A percentile compares a stretch with the other conserved stretches of the same genome.
phyloP scores from a whole-genome alignment of 306 rosid genomes.

The Lupinus albus region DNA sequence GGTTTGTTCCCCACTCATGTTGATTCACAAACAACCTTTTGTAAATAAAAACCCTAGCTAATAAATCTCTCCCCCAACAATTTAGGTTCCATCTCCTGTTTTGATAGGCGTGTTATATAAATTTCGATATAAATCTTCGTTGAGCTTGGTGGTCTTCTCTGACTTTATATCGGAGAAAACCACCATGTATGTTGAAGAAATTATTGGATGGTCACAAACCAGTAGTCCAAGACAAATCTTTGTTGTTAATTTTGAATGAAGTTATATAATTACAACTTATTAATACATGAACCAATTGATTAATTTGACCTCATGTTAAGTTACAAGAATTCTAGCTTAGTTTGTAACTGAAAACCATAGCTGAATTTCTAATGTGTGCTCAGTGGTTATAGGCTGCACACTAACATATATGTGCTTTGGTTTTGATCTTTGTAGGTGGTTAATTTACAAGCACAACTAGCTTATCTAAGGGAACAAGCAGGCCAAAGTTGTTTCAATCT shows the following conservation, averaged over 20 bases:
- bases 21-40: background rate
- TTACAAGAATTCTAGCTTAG: background rate
- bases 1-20: slow-evolving; percentile 46
- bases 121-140: too few relatives aligned
- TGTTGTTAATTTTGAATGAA: too few relatives aligned
- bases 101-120: too few relatives aligned
- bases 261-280: too few relatives aligned
- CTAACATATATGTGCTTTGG: slow-evolving; percentile 24
- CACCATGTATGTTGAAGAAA: too few relatives aligned
- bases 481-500: slow-evolving; percentile 56
- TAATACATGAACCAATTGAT: too few relatives aligned
- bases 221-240: too few relatives aligned
- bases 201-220: too few relatives aligned
- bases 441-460: slow-evolving; percentile 82
- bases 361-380: background rate
- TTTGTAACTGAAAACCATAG: slow-evolving; percentile 44
- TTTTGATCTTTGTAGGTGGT: slow-evolving; percentile 64
- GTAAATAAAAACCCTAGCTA: slow-evolving; percentile 45
- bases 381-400: background rate
- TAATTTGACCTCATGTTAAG: background rate
- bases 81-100: too few relatives aligned
- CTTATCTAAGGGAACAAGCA: slow-evolving; percentile 75
- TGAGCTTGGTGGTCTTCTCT: too few relatives aligned
- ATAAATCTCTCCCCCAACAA: background rate
- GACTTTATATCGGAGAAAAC: too few relatives aligned